Evolutionary conservation across 129 eudicot species (phyloP).

Genomic region (Solidago caesia): DNA sequence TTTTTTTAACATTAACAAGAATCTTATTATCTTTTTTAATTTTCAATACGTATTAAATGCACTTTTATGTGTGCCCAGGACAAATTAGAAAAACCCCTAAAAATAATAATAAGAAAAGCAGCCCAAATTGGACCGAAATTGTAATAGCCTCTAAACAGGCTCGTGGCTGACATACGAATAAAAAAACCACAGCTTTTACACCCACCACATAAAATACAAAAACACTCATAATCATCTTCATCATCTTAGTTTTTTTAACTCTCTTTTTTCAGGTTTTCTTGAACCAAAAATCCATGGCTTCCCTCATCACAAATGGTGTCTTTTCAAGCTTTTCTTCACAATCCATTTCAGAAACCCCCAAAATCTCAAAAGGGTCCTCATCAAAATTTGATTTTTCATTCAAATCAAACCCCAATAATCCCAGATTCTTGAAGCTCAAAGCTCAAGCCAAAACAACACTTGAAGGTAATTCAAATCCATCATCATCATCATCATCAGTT

Average conservation of each 20-base stretch:
- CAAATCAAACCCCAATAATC: conserved; percentile 36
- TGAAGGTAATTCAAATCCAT: conserved; percentile 40
- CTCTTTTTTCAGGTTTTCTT: conserved; percentile 18
- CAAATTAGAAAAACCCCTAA: too few relatives aligned
- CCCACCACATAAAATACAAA: conserved; percentile 22
- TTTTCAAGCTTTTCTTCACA: conserved; percentile 49
- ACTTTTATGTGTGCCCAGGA: too few relatives aligned
- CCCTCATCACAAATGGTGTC: conserved; percentile 72
- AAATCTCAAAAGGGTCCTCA: conserved; percentile 43
- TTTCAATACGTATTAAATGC: too few relatives aligned
- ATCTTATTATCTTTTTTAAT: too few relatives aligned
- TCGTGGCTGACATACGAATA: conserved; percentile 40
- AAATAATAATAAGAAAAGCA: neutral
- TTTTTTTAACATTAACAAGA: too few relatives aligned
- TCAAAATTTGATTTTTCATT: conserved; percentile 24
- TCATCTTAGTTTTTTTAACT: neutral
- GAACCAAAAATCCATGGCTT: conserved; percentile 58
- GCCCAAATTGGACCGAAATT: neutral
- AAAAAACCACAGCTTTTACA: conserved; percentile 11
- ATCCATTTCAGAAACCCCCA: conserved; percentile 48
- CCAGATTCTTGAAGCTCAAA: conserved; percentile 50
- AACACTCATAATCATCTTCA: conserved; percentile 18
- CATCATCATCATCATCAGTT: conserved; percentile 14
- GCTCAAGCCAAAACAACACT: conserved; percentile 61
- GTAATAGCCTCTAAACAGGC: conserved; percentile 14